A percentile compares a stretch with the other conserved stretches of the same genome.
These are phyloP conservation scores for Pulveroboletus ravenelii DNA, from an alignment of 768 basidiomycete genomes.

Conservation along the genomic window DNA sequence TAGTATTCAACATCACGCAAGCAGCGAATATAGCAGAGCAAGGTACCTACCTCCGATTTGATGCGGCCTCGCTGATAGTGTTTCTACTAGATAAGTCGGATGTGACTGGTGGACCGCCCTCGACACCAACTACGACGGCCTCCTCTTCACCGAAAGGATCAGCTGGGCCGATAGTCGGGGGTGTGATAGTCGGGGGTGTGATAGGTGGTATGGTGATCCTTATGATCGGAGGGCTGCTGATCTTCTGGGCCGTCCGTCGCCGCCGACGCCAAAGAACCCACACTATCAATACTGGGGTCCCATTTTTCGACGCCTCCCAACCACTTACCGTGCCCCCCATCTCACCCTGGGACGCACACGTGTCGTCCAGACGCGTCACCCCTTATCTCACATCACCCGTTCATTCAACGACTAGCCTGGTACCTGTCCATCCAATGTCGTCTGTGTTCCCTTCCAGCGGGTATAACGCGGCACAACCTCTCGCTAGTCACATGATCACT, in stretches of 20 bases:
- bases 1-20: slow-evolving; percentile 9
- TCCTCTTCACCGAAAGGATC: slow-evolving; percentile 10
- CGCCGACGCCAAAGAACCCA: slow-evolving; percentile 4
- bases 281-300: background rate
- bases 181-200: slow-evolving; percentile 23
- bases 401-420: slow-evolving; percentile 12
- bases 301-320: slow-evolving; percentile 1
- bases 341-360: background rate
- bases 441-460: background rate
- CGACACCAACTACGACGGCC: slow-evolving; percentile 1
- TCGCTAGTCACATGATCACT: slow-evolving; percentile 18
- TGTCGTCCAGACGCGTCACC: background rate
- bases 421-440: background rate
- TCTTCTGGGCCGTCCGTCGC: slow-evolving; percentile 8
- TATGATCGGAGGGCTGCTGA: slow-evolving; percentile 11
- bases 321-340: background rate
- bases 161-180: slow-evolving; percentile 17
- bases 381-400: slow-evolving; percentile 2
- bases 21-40: slow-evolving; percentile 4
- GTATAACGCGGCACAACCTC: background rate
- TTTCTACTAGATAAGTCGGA: slow-evolving; percentile 6
- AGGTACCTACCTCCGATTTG: slow-evolving; percentile 6
- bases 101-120: slow-evolving; percentile 14
- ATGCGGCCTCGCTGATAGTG: background rate
- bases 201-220: slow-evolving; percentile 15